These are phyloP conservation scores for Paramecium caudatum DNA, from an alignment of 73 alveolate genomes.

Conservation along the genomic window DNA sequence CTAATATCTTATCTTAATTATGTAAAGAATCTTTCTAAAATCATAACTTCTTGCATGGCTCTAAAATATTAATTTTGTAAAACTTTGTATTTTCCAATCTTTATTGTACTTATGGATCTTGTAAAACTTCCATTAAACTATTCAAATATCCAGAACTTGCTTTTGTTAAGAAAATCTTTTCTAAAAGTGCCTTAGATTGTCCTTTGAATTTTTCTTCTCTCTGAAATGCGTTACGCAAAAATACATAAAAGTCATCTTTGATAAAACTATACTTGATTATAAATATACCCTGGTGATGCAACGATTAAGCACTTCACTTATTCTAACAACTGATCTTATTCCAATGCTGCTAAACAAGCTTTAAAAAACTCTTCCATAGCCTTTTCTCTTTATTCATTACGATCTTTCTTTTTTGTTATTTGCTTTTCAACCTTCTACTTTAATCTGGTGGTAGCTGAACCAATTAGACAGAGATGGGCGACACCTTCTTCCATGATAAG, in stretches of 20 bases:
- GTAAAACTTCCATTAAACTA: constrained; percentile 70
- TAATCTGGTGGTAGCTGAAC: constrained; percentile 61
- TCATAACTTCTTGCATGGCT: constrained; percentile 67
- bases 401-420: constrained; percentile 22
- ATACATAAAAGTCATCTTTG: constrained; percentile 1
- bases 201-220: constrained; percentile 41
- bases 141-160: constrained; percentile 68
- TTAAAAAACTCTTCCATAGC: constrained; percentile 68
- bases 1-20: constrained; percentile 35
- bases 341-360: constrained; percentile 53
- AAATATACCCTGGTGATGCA: constrained; percentile 69
- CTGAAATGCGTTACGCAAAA: neutral
- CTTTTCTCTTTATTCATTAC: constrained; percentile 63
- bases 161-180: constrained; percentile 53
- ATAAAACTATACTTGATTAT: constrained; percentile 18
- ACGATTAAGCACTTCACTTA: constrained; percentile 63
- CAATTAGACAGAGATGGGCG: constrained; percentile 69
- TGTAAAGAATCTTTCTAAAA: constrained; percentile 63
- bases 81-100: constrained; percentile 63
- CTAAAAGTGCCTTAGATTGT: neutral
- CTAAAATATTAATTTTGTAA: neutral
- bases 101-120: constrained; percentile 58
- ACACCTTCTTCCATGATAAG: constrained; percentile 74
- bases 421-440: constrained; percentile 70
- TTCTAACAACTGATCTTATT: constrained; percentile 13